phyloP scores from a whole-genome alignment of 768 basidiomycete species.

The Lentinula aciculospora region DNA sequence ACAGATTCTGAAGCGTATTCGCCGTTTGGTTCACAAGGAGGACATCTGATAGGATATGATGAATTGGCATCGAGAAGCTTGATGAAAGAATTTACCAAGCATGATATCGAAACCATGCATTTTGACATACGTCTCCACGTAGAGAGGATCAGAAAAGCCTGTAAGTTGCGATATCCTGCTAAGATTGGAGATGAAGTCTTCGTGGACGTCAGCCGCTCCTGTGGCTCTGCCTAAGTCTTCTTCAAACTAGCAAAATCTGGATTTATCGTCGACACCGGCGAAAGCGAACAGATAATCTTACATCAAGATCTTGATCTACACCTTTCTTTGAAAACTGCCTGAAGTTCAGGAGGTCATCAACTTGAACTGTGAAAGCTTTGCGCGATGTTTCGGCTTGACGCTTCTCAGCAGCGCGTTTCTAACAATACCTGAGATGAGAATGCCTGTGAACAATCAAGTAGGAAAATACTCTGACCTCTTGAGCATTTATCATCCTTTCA shows the following conservation, averaged over 20 bases:
- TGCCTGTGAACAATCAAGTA: background rate
- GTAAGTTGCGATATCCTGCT: slow-evolving; percentile 92
- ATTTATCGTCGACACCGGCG: background rate
- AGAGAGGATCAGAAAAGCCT: slow-evolving; percentile 98
- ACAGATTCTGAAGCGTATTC: slow-evolving; percentile 93
- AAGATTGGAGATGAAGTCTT: slow-evolving; percentile 93
- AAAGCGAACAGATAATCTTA: slow-evolving; percentile 22
- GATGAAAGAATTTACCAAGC: slow-evolving; percentile 48
- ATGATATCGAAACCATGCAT: slow-evolving; percentile 97
- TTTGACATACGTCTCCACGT: slow-evolving; percentile 96
- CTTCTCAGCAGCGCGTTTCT: slow-evolving; percentile 92
- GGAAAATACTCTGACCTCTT: slow-evolving; percentile 56
- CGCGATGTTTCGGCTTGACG: slow-evolving; percentile 73
- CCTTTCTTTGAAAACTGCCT: slow-evolving; percentile 94
- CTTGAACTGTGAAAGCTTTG: slow-evolving; percentile 66
- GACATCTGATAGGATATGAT: slow-evolving; percentile 53
- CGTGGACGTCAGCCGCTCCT: slow-evolving; percentile 73
- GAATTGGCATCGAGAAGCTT: background rate
- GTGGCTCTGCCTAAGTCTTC: slow-evolving; percentile 88
- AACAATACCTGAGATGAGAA: background rate
- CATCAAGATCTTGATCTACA: slow-evolving; percentile 72
- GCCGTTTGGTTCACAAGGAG: slow-evolving; percentile 93
- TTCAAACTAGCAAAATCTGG: slow-evolving; percentile 17
- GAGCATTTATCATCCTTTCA: slow-evolving; percentile 90
- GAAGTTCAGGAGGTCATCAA: slow-evolving; percentile 90